Evolutionary conservation across 306 rosid species (phyloP).

Genomic region (Trifolium fragiferum): DNA sequence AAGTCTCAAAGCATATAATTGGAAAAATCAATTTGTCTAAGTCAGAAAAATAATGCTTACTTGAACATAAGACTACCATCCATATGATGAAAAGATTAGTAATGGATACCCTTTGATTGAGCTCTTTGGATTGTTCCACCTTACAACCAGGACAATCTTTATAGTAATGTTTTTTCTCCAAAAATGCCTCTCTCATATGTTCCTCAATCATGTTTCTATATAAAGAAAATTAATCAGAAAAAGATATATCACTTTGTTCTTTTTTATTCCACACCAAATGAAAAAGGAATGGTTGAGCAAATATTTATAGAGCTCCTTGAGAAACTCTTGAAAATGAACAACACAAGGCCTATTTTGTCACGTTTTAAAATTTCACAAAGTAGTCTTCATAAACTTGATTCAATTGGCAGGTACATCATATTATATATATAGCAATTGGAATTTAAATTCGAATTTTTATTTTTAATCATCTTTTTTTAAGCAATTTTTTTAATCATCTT

Average conservation of each 20-base stretch:
- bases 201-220: constrained; percentile 50
- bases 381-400: too few species aligned
- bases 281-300: background rate
- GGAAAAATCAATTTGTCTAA: background rate
- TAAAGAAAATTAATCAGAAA: background rate
- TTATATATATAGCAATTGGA: too few species aligned
- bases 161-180: constrained; percentile 58
- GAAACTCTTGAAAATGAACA: constrained; percentile 1
- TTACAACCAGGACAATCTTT: constrained; percentile 76
- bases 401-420: too few species aligned
- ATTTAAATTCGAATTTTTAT: too few species aligned
- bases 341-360: too few species aligned
- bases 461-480: too few species aligned
- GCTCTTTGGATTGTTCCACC: constrained; percentile 53
- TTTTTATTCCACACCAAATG: background rate
- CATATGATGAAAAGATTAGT: constrained; percentile 48
- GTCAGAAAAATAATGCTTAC: constrained; percentile 39
- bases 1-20: too few species aligned
- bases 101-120: constrained; percentile 49
- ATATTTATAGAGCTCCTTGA: background rate
- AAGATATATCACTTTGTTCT: background rate
- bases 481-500: too few species aligned
- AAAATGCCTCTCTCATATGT: constrained; percentile 38
- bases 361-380: too few species aligned
- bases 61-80: constrained; percentile 56